Base-by-base conservation (phyloP, 352 stramenopile genomes). In the Phytopythium boreale region DNA sequence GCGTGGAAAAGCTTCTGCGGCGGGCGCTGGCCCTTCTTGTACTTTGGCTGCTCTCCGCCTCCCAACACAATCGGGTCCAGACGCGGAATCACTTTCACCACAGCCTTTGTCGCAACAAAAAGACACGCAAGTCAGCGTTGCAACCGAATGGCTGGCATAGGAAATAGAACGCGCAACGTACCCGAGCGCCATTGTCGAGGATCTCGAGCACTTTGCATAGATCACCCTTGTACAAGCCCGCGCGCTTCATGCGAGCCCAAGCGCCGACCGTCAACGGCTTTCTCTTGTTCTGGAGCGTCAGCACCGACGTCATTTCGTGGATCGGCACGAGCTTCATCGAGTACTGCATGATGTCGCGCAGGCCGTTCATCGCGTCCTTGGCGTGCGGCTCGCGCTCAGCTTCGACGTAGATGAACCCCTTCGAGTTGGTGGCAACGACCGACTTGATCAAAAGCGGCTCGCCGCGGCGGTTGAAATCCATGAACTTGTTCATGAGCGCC, bases 391-490 rank as follows among this genome's bases (percentile, higher is more conserved):
- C 88, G 34, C 88, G 83, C 61, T 96, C 88, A 0, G 88, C 88
- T 59, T 96, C 88, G 26, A 96, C 85, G 63, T 96, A 96, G 62
- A 96, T 93, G 64, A 95, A 96, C 0, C 88, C 88, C 62, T 96
- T 96, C 10, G 88, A 95, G 66, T 88, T 95, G 17, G 87, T 93
- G 1, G 87, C 87, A 26, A 96, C 74, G 15, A 95, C 88, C 19
- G 87, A 95, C 66, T 96, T 96, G 64, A 96, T 80, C 66, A 86
- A 77, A 11, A 96, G 72, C 52, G 88, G 87, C 67, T 95, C 82
- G 17, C 88, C 88, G n/a, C 84, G 88, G 17, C 85, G 83, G 14
- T 82, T 69, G 65, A 96, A 91, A 49, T 96, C 87, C 31, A 96
- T 72, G 56, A 92, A 95, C 69, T 96, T 96, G 76, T 96, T 95